Conservation (phyloP, 2,329 filamentous ascomycete genomes). For the Rhynchosporium graminicola region DNA sequence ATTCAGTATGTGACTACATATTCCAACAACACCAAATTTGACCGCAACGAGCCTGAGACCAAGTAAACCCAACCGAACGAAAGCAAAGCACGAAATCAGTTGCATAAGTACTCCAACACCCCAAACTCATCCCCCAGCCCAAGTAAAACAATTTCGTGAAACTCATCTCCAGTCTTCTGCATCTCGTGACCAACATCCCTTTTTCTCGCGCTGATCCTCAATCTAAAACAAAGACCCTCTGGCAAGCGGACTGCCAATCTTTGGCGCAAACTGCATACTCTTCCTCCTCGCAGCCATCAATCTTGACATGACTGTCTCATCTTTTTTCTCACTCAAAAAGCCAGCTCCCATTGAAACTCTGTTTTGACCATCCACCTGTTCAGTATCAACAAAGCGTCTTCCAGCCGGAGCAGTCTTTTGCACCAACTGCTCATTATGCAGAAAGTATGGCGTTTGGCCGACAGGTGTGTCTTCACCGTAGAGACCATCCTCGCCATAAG, state of each 20-base stretch:
- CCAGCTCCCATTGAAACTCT: constrained; percentile 39
- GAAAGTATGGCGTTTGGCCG: constrained; percentile 39
- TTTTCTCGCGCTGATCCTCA: not conserved
- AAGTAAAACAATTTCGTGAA: constrained; percentile 2
- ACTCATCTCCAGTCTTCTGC: not conserved
- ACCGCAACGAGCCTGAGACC: not conserved
- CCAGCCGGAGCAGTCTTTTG: constrained; percentile 40
- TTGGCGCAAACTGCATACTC: constrained; percentile 76
- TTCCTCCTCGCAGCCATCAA: constrained; percentile 73
- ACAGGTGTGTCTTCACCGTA: constrained; percentile 38
- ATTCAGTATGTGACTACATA: not conserved
- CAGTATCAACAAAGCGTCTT: constrained; percentile 32
- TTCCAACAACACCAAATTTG: not conserved
- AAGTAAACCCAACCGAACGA: not conserved
- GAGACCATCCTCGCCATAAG: constrained; percentile 37
- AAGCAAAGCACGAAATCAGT: not conserved
- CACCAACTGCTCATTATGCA: constrained; percentile 37
- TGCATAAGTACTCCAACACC: not conserved
- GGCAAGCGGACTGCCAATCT: constrained; percentile 70
- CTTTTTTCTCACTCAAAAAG: constrained; percentile 52
- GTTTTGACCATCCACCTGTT: constrained; percentile 21
- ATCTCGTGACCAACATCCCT: not conserved
- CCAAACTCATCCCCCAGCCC: not conserved
- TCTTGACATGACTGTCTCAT: constrained; percentile 46
- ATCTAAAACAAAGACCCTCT: constrained; percentile 41